Evolutionary conservation across 1,139 yeast species (phyloP), one percentile per base, ranked within the genome.

Genomic region (Magnusiomyces suaveolens): DNA sequence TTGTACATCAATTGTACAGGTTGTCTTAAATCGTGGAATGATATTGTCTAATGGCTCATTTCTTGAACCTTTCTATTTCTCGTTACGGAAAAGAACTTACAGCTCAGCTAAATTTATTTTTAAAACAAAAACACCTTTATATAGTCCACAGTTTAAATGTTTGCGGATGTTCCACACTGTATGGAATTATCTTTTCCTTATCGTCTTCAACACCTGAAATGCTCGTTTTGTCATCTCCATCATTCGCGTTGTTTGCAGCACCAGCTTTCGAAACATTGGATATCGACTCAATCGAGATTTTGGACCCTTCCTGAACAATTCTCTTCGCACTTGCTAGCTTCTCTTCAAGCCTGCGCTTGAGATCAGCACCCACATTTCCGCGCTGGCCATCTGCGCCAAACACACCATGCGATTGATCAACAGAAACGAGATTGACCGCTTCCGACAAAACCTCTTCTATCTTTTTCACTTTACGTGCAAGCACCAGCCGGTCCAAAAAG

Each of bases 141-240:
- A 79, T 82, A 49, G 85, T 86, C 96, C 96, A 88, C 59, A 85
- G 85, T 66, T 88, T 84, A 69, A 87, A 88, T 43, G 83, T 72
- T 66, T 84, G 90, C 2, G 95, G 95, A 16, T 86, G 75, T 60
- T 84, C 88, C 56, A 84, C 74, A 48, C 95, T 86, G 51, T 87
- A 75, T 8, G 96, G 96, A 64, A 83, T 82, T 50, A 23, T 55
- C 58, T 8, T 29, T 39, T 18, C 25, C 25, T 24, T 23, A 6
- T 12, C n/a, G 12, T 6, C 44, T 36, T 32, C 16, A 33, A 25
- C 25, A 14, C 18, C 39, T n/a, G n/a, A n/a, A n/a, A 21, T 18
- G n/a, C 16, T 21, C 43, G 2, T 32, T 29, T 18, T 39, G 10
- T 50, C 38, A 23, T 16, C 33, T 29, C 41, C 39, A 6, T 48